These are phyloP conservation scores for Bruguiera gymnorhiza DNA, from an alignment of 345 rosid genomes.

Conservation along the genomic window DNA sequence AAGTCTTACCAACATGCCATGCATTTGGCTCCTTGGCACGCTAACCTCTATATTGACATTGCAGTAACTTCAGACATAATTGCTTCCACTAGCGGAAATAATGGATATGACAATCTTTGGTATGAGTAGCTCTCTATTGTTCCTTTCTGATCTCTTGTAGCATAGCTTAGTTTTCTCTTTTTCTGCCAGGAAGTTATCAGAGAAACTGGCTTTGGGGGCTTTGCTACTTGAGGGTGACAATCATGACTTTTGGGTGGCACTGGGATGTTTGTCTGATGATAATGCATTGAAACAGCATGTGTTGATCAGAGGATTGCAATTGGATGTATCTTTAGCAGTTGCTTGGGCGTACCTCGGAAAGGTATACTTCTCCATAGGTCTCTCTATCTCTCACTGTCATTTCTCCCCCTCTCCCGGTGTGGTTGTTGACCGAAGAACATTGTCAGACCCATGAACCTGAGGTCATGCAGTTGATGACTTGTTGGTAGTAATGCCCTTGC, in stretches of 20 bases:
- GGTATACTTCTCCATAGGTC: slow-evolving; percentile 40
- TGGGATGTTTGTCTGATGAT: slow-evolving; percentile 71
- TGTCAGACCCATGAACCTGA: too few relatives aligned
- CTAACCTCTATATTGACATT: slow-evolving; percentile 70
- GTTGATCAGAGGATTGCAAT: slow-evolving; percentile 79
- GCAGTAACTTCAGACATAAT: slow-evolving; percentile 71
- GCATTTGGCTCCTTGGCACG: slow-evolving; percentile 89
- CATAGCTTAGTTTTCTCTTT: slow-evolving; percentile 24
- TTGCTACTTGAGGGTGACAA: slow-evolving; percentile 79
- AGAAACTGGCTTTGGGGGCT: slow-evolving; percentile 91
- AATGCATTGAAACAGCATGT: slow-evolving; percentile 80
- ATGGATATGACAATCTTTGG: slow-evolving; percentile 47
- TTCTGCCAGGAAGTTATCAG: slow-evolving; percentile 75
- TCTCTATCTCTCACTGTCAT: neutral
- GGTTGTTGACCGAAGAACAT: too few relatives aligned
- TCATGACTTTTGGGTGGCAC: slow-evolving; percentile 76
- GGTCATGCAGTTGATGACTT: too few relatives aligned
- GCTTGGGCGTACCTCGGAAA: slow-evolving; percentile 95
- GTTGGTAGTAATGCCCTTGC: too few relatives aligned
- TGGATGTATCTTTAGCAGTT: slow-evolving; percentile 75
- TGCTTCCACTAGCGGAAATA: slow-evolving; percentile 39
- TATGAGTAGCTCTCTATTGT: slow-evolving; percentile 30
- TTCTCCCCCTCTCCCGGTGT: too few relatives aligned
- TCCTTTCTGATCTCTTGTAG: slow-evolving; percentile 19
- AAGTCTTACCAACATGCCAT: slow-evolving; percentile 72